These are phyloP conservation scores for Aurinia saxatilis DNA, from an alignment of 345 rosid genomes.

Conservation along the genomic window DNA sequence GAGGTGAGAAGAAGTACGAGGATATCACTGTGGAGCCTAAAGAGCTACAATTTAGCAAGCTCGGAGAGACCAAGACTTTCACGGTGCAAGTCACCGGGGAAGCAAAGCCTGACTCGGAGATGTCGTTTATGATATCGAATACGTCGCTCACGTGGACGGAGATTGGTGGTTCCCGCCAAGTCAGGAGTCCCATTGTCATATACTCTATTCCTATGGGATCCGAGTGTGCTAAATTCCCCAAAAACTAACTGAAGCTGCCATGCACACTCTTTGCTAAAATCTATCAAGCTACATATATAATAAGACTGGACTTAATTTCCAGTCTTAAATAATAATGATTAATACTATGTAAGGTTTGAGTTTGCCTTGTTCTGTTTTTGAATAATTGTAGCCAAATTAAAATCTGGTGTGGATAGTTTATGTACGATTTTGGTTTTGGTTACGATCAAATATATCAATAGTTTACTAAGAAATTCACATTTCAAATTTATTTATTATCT, in stretches of 20 bases:
- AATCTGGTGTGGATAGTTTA: neutral
- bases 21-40: slow-evolving; percentile 32
- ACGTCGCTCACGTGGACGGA: slow-evolving; percentile 19
- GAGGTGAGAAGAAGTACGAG: neutral
- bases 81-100: slow-evolving; percentile 28
- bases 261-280: neutral
- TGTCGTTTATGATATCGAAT: neutral
- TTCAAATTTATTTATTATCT: neutral
- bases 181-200: slow-evolving; percentile 22
- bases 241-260: too few species aligned
- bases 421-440: neutral
- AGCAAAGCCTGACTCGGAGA: neutral
- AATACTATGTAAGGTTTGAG: neutral
- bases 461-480: neutral
- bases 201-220: neutral
- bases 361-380: neutral
- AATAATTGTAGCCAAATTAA: neutral
- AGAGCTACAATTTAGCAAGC: slow-evolving; percentile 25
- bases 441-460: neutral
- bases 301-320: neutral
- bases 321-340: neutral
- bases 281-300: neutral
- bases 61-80: slow-evolving; percentile 35
- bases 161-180: slow-evolving; percentile 1
- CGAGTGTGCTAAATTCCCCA: neutral